Evolutionary conservation across 2,329 filamentous ascomycete genomes (phyloP).

Genomic region (Sphaerostilbella broomeana): DNA sequence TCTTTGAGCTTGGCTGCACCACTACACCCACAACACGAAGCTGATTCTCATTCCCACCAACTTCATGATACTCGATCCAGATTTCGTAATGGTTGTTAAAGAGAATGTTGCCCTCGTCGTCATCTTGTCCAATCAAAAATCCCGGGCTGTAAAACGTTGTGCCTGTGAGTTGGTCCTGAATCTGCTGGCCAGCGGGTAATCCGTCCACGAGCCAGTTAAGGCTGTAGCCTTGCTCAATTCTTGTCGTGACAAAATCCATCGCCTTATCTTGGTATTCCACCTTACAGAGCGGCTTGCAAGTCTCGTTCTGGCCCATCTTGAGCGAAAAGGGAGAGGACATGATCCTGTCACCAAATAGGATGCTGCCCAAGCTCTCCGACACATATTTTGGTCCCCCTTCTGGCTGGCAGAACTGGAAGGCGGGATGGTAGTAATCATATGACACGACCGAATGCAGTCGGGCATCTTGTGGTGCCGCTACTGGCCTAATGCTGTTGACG

Average conservation of each 20-base stretch:
- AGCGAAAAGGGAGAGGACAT: slow-evolving; percentile 93
- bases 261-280: slow-evolving; percentile 57
- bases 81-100: slow-evolving; percentile 98
- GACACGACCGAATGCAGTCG: slow-evolving; percentile 88
- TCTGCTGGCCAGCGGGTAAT: slow-evolving; percentile 79
- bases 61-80: slow-evolving; percentile 82
- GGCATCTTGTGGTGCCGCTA: slow-evolving; percentile 68
- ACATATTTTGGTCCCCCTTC: slow-evolving; percentile 69
- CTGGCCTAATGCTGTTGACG: slow-evolving; percentile 88
- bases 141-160: slow-evolving; percentile 86
- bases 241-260: slow-evolving; percentile 72
- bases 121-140: slow-evolving; percentile 64
- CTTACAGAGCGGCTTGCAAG: slow-evolving; percentile 74
- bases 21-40: slow-evolving; percentile 88
- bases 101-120: slow-evolving; percentile 49
- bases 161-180: slow-evolving; percentile 67
- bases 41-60: slow-evolving; percentile 57
- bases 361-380: slow-evolving; percentile 80
- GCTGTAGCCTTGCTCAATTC: slow-evolving; percentile 80
- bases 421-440: slow-evolving; percentile 89
- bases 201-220: slow-evolving; percentile 96
- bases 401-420: slow-evolving; percentile 83
- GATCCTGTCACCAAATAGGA: slow-evolving; percentile 94
- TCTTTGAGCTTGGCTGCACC: slow-evolving; percentile 72
- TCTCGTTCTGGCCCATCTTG: slow-evolving; percentile 78